phyloP scores from a whole-genome alignment of 2,329 filamentous ascomycete genomes.

The Nothophoma quercina region DNA sequence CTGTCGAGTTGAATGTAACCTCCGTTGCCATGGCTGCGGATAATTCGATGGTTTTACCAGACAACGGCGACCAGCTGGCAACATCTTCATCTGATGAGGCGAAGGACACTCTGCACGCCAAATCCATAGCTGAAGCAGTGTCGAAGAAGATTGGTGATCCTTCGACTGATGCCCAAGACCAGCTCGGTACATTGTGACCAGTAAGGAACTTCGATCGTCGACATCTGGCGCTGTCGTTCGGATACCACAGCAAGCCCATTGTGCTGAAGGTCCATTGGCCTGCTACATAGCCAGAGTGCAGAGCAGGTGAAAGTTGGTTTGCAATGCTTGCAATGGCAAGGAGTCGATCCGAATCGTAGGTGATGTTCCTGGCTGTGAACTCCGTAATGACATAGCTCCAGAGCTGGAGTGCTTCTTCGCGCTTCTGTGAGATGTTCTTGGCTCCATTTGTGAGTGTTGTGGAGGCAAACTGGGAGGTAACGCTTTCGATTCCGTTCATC shows the following conservation, averaged over 20 bases:
- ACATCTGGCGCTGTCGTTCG: conserved; percentile 37
- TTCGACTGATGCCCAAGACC: conserved; percentile 48
- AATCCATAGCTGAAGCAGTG: conserved; percentile 47
- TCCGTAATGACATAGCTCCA: conserved; percentile 49
- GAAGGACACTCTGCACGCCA: conserved; percentile 43
- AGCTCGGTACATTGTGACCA: conserved; percentile 40
- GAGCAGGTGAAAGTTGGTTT: conserved; percentile 32
- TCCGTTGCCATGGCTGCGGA: conserved; percentile 47
- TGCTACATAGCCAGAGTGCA: conserved; percentile 45
- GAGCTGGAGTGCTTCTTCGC: conserved; percentile 42
- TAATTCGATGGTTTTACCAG: conserved; percentile 38
- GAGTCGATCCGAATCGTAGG: conserved; percentile 43
- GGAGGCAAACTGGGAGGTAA: conserved; percentile 40
- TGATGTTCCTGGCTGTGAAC: conserved; percentile 44
- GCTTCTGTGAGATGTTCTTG: conserved; percentile 23
- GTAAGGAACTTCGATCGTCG: conserved; percentile 30
- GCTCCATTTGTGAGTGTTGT: conserved; percentile 34
- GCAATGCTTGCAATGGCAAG: conserved; percentile 44
- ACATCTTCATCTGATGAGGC: conserved; percentile 30
- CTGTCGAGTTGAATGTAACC: conserved; percentile 29
- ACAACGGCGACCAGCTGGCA: conserved; percentile 40
- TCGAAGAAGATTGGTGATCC: conserved; percentile 48
- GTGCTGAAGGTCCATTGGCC: conserved; percentile 49
- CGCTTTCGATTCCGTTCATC: conserved; percentile 28
- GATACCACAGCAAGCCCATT: conserved; percentile 47